phyloP scores from a whole-genome alignment of 352 stramenopile species.

The Globisporangium nodosum region DNA sequence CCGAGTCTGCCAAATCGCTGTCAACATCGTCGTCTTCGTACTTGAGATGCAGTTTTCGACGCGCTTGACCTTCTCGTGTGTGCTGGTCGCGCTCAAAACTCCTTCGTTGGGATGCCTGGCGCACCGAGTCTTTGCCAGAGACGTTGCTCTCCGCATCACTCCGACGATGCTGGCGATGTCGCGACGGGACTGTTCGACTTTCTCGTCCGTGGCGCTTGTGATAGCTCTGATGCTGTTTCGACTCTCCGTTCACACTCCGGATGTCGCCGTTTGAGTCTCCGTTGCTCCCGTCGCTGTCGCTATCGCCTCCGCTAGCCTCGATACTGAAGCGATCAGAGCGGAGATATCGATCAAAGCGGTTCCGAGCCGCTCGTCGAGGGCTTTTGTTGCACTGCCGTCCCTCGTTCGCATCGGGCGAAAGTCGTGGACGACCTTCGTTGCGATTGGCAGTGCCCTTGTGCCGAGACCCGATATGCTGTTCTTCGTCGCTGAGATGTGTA shows the following conservation, averaged over 20 bases:
- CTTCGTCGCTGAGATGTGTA: neutral
- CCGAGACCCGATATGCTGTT: neutral
- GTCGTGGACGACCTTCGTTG: neutral
- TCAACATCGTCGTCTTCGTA: neutral
- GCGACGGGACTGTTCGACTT: neutral
- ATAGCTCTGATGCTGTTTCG: neutral
- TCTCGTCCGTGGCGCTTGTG: neutral
- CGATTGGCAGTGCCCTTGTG: neutral
- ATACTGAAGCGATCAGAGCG: neutral
- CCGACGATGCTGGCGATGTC: neutral
- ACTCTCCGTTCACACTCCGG: neutral
- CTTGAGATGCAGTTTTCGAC: neutral
- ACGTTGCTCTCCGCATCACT: neutral
- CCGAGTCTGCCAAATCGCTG: slow-evolving; percentile 8
- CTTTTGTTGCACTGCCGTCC: neutral
- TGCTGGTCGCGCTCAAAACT: neutral
- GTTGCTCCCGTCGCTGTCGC: neutral
- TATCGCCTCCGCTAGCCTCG: neutral
- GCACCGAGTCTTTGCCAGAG: neutral
- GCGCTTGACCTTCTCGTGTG: neutral
- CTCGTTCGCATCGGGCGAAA: neutral
- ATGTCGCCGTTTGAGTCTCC: neutral
- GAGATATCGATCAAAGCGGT: neutral
- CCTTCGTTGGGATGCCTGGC: neutral
- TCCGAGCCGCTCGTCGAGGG: neutral